phyloP scores from a whole-genome alignment of 305 asterid genomes.

The Andrographis paniculata region DNA sequence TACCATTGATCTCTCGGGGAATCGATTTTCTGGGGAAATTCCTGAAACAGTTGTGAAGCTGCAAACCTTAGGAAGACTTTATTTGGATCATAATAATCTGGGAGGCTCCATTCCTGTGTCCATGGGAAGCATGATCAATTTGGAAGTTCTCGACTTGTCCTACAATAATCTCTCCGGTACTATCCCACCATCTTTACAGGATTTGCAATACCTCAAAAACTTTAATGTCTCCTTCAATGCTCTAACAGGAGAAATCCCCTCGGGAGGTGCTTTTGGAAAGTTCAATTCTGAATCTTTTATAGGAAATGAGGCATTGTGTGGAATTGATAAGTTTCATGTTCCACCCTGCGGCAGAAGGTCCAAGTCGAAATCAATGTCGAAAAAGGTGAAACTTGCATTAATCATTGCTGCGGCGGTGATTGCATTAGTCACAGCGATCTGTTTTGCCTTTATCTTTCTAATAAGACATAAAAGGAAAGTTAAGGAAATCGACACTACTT shows the following conservation, averaged over 20 bases:
- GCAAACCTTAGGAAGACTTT: neutral
- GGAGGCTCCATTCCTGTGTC: constrained; percentile 1
- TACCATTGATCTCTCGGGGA: constrained; percentile 1
- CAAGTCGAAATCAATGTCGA: neutral
- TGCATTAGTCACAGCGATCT: constrained; percentile 10
- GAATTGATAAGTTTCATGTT: constrained; percentile 19
- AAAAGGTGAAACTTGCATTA: neutral
- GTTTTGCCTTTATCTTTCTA: constrained; percentile 7
- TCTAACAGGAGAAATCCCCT: constrained; percentile 6
- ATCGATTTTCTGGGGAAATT: constrained; percentile 4
- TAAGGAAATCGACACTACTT: neutral
- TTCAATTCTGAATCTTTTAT: constrained; percentile 30
- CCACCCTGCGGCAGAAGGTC: constrained; percentile 17
- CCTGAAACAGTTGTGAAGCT: neutral
- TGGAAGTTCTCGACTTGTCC: constrained; percentile 3
- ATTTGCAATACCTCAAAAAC: neutral
- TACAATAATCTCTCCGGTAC: neutral
- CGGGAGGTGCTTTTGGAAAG: constrained; percentile 32
- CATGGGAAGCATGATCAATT: neutral
- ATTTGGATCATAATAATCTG: constrained; percentile 1
- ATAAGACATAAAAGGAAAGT: constrained; percentile 15
- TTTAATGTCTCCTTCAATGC: constrained; percentile 9
- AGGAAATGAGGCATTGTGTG: constrained; percentile 33
- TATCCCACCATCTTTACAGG: neutral
- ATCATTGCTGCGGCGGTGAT: constrained; percentile 17